phyloP scores from a whole-genome alignment of 306 rosid species.

The Casuarina glauca region DNA sequence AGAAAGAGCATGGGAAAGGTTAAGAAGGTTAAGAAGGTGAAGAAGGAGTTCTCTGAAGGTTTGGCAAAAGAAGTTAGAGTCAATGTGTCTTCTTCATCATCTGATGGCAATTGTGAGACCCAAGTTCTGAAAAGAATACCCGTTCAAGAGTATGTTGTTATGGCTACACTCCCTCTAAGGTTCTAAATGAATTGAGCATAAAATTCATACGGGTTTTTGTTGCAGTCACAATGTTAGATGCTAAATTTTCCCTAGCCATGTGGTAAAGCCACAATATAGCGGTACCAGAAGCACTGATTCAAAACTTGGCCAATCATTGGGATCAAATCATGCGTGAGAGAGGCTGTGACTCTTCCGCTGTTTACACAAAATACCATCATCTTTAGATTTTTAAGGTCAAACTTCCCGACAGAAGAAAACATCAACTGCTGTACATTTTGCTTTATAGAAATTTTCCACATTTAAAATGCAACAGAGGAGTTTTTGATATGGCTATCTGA shows the following conservation, averaged over 20 bases:
- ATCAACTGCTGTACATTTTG: background rate
- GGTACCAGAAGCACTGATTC: background rate
- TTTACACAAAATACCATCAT: background rate
- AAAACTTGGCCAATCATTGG: background rate
- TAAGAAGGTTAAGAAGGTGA: slow-evolving; percentile 11
- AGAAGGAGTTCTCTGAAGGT: slow-evolving; percentile 25
- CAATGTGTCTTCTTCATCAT: slow-evolving; percentile 28
- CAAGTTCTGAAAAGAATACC: slow-evolving; percentile 24
- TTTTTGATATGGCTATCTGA: too few relatives aligned
- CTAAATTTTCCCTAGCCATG: background rate
- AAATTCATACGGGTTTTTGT: background rate
- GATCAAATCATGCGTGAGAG: background rate
- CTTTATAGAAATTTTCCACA: too few relatives aligned
- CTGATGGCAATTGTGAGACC: slow-evolving; percentile 19
- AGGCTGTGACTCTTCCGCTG: background rate
- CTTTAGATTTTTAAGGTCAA: background rate
- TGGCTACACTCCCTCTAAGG: slow-evolving; percentile 2
- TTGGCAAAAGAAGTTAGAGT: slow-evolving; percentile 27
- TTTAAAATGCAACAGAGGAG: too few relatives aligned
- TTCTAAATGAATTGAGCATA: too few relatives aligned
- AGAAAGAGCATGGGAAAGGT: slow-evolving; percentile 28
- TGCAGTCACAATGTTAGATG: background rate
- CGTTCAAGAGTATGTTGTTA: slow-evolving; percentile 34
- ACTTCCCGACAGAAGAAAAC: background rate
- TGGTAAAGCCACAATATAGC: background rate